Conservation (phyloP, 192 early-diverging fungal genomes). For the Diversispora epigaea region DNA sequence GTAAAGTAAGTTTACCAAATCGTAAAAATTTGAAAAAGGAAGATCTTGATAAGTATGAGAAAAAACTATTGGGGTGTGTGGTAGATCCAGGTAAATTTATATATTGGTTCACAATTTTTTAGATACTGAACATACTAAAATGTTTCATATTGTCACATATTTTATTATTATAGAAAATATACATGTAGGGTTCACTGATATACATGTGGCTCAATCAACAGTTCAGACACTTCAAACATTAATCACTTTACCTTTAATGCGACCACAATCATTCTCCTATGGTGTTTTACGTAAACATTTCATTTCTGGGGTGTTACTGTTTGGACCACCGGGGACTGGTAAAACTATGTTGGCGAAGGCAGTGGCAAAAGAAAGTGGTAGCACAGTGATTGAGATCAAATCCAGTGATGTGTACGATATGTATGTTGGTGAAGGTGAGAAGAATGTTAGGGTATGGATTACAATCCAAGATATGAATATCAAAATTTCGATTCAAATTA, state of each 20-base stretch:
- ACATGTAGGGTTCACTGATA: slow-evolving; percentile 62
- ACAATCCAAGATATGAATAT: background rate
- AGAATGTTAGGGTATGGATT: slow-evolving; percentile 69
- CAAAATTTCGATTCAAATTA: too few relatives aligned
- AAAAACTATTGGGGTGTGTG: slow-evolving; percentile 72
- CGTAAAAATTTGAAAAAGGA: slow-evolving; percentile 37
- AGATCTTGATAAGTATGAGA: slow-evolving; percentile 68
- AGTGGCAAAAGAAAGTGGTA: slow-evolving; percentile 79
- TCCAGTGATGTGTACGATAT: slow-evolving; percentile 80
- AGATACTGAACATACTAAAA: background rate
- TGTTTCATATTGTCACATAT: slow-evolving; percentile 14
- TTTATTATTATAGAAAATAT: slow-evolving; percentile 47
- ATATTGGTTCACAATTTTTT: background rate
- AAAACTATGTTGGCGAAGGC: slow-evolving; percentile 87
- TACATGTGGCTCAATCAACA: slow-evolving; percentile 72
- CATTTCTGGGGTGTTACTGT: slow-evolving; percentile 76
- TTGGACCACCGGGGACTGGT: slow-evolving; percentile 85
- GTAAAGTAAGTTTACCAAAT: slow-evolving; percentile 26
- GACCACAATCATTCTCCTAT: slow-evolving; percentile 75
- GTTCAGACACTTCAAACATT: slow-evolving; percentile 85
- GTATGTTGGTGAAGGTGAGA: slow-evolving; percentile 96
- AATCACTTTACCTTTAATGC: slow-evolving; percentile 72
- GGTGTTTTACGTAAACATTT: slow-evolving; percentile 68
- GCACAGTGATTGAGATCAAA: slow-evolving; percentile 74
- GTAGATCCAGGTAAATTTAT: slow-evolving; percentile 68